Conservation (phyloP, 768 basidiomycete species). For the Dioszegia crocea region DNA sequence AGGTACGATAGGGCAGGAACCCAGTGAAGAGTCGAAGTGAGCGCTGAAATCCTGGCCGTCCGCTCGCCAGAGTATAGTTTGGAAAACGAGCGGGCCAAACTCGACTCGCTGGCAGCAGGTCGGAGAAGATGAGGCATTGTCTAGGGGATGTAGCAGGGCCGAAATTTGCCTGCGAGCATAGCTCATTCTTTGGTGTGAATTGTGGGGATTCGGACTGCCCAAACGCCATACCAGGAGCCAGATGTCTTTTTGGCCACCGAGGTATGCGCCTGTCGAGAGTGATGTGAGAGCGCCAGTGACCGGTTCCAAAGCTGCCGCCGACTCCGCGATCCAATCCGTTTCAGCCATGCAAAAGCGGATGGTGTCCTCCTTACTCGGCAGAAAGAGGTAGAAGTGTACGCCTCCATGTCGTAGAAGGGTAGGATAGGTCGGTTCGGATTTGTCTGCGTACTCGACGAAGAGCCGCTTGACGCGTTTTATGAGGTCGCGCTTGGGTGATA, state of each 20-base stretch:
- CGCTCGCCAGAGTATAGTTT: neutral
- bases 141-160: neutral
- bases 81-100: neutral
- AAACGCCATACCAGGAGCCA: neutral
- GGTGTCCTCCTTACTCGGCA: neutral
- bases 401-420: neutral
- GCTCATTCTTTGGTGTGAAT: too few relatives aligned
- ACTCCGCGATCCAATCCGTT: neutral
- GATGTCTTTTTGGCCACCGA: neutral
- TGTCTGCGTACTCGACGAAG: conserved; percentile 1
- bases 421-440: neutral
- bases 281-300: neutral
- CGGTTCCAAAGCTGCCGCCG: neutral
- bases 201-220: too few relatives aligned
- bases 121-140: neutral
- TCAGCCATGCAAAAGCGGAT: neutral
- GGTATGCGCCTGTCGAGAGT: neutral
- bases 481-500: neutral
- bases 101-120: neutral
- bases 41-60: neutral
- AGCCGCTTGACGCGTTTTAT: neutral
- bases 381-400: neutral
- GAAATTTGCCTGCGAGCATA: neutral
- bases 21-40: neutral
- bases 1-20: too few relatives aligned